Percentiles rank a stretch among this genome's conserved stretches.
Evolutionary conservation across 805 yeast species (phyloP).

Genomic region (Naumovozyma baii): DNA sequence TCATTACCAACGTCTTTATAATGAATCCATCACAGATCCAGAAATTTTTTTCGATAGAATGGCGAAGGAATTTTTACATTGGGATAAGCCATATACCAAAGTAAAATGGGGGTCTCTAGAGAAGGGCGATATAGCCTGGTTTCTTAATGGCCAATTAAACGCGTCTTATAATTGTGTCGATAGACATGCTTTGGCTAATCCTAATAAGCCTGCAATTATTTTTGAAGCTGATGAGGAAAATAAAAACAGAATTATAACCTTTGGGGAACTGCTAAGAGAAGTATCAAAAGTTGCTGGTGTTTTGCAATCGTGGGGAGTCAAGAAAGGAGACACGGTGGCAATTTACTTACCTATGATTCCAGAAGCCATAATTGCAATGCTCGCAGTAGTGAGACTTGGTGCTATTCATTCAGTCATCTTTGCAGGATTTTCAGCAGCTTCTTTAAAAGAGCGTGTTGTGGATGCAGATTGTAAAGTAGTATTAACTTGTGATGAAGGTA

Average conservation of each 20-base stretch:
- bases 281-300: constrained; percentile 84
- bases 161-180: constrained; percentile 93
- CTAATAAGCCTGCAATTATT: constrained; percentile 74
- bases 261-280: constrained; percentile 74
- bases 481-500: constrained; percentile 91
- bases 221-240: constrained; percentile 90
- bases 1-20: constrained; percentile 64
- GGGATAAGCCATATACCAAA: constrained; percentile 62
- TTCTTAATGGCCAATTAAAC: constrained; percentile 83
- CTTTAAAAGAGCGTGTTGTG: constrained; percentile 78
- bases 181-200: constrained; percentile 83
- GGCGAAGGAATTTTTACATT: constrained; percentile 61
- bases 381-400: constrained; percentile 89
- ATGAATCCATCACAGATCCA: constrained; percentile 74
- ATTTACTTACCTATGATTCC: constrained; percentile 97
- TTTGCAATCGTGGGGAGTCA: constrained; percentile 73
- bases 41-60: constrained; percentile 69
- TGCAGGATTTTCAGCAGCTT: constrained; percentile 94
- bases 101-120: constrained; percentile 49
- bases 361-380: constrained; percentile 86
- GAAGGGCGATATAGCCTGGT: constrained; percentile 86
- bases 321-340: constrained; percentile 93
- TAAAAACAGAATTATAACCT: constrained; percentile 66
- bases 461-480: constrained; percentile 82
- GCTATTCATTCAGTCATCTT: constrained; percentile 96